These are phyloP conservation scores for Lipomyces japonicus DNA, from an alignment of 805 yeast species.

Conservation along the genomic window DNA sequence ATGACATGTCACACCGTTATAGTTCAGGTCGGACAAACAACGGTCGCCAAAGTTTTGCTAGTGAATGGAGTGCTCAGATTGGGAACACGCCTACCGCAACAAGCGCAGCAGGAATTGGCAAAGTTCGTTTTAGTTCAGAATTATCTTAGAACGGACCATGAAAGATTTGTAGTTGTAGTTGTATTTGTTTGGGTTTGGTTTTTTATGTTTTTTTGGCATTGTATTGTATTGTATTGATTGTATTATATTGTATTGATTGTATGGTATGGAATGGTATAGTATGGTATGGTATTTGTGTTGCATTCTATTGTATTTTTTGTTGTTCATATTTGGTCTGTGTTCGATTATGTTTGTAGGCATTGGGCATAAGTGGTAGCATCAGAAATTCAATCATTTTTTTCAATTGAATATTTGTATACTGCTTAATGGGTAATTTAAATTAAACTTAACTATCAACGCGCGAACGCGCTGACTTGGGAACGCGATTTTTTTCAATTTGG, in stretches of 20 bases:
- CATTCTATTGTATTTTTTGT: too few species aligned
- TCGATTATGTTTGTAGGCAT: too few species aligned
- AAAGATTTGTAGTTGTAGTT: background rate
- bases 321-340: too few species aligned
- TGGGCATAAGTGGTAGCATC: too few species aligned
- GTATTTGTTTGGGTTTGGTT: background rate
- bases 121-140: slow-evolving; percentile 1
- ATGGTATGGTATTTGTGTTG: background rate
- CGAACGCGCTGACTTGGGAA: too few species aligned
- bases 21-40: slow-evolving; percentile 4
- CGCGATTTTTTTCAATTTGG: too few species aligned
- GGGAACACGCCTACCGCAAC: background rate
- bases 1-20: background rate
- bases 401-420: too few species aligned
- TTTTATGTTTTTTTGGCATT: background rate
- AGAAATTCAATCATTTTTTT: too few species aligned
- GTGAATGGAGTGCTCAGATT: background rate
- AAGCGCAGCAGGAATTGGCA: background rate
- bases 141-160: background rate
- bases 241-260: background rate
- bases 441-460: too few species aligned
- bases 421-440: too few species aligned
- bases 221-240: background rate
- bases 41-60: background rate
- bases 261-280: background rate